phyloP scores from a whole-genome alignment of 495 filamentous ascomycete genomes.

The Saxophila tyrrhenica region DNA sequence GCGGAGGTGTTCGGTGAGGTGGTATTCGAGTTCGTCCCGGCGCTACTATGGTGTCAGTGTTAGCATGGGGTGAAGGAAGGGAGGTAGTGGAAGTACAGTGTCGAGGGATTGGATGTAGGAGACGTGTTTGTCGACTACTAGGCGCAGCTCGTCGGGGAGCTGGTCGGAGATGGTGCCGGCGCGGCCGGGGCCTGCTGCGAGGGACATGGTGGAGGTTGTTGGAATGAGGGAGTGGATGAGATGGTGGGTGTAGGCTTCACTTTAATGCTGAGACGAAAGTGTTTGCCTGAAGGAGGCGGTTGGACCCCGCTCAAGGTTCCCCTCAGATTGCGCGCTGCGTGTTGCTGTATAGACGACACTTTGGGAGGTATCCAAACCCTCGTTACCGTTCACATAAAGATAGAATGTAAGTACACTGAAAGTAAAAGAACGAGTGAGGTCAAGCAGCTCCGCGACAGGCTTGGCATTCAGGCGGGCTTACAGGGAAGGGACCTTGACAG shows the following conservation, averaged over 20 bases:
- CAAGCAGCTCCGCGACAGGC: no score
- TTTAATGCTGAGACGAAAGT: no score
- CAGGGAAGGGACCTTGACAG: no score
- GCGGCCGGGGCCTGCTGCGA: conserved; percentile 51
- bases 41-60: conserved; percentile 39
- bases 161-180: conserved; percentile 32
- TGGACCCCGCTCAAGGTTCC: no score
- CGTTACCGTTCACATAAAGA: no score
- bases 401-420: no score
- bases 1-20: conserved; percentile 90
- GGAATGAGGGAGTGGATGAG: background rate
- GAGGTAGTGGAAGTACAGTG: conserved; percentile 41
- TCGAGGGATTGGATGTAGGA: conserved; percentile 89
- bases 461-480: no score
- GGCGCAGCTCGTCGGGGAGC: conserved; percentile 48
- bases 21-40: conserved; percentile 91
- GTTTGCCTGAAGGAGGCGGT: no score
- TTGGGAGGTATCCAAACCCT: no score
- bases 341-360: no score
- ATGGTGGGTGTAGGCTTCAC: background rate
- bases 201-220: conserved; percentile 38
- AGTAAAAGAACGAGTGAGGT: no score
- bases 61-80: conserved; percentile 16
- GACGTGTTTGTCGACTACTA: conserved; percentile 69
- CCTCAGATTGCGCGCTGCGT: no score